These are phyloP conservation scores for Mortierella sp. DNA, from an alignment of 371 early-diverging fungal genomes.

Conservation along the genomic window DNA sequence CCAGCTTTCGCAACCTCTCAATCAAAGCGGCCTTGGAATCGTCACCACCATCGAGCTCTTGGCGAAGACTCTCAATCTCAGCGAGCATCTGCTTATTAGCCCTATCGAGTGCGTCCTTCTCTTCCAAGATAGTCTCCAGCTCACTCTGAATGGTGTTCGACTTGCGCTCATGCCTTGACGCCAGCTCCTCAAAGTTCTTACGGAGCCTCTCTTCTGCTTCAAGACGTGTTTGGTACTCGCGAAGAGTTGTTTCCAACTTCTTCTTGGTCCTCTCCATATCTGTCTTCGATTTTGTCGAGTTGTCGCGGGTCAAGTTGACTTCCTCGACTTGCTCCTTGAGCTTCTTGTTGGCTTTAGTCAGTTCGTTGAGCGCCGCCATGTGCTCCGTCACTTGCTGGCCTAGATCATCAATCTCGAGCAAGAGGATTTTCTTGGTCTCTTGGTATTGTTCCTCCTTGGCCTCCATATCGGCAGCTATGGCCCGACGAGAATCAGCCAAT, in stretches of 20 bases:
- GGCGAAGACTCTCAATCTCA: constrained; percentile 64
- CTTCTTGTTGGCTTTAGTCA: constrained; percentile 68
- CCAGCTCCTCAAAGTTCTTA: constrained; percentile 80
- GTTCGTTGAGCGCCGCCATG: constrained; percentile 64
- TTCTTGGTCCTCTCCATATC: constrained; percentile 79
- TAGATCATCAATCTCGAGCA: constrained; percentile 81
- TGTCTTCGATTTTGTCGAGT: constrained; percentile 70
- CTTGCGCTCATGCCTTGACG: constrained; percentile 83
- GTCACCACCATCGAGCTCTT: constrained; percentile 70
- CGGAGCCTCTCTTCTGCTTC: constrained; percentile 77
- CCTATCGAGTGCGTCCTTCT: constrained; percentile 72
- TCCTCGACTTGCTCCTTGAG: constrained; percentile 76
- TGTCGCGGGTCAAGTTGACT: constrained; percentile 65
- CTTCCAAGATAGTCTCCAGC: constrained; percentile 73
- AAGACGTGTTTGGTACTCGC: constrained; percentile 71
- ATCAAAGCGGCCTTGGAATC: constrained; percentile 66
- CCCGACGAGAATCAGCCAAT: constrained; percentile 72
- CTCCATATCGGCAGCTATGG: constrained; percentile 72
- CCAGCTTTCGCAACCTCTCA: constrained; percentile 71
- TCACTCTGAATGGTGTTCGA: constrained; percentile 76
- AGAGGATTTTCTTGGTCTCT: constrained; percentile 77
- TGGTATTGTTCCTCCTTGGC: constrained; percentile 79
- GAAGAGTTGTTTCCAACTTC: constrained; percentile 67
- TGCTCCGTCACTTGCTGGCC: constrained; percentile 82
- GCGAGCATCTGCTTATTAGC: constrained; percentile 74